These are phyloP conservation scores for Tricholoma saponaceum DNA, from an alignment of 768 basidiomycete genomes.

Conservation along the genomic window DNA sequence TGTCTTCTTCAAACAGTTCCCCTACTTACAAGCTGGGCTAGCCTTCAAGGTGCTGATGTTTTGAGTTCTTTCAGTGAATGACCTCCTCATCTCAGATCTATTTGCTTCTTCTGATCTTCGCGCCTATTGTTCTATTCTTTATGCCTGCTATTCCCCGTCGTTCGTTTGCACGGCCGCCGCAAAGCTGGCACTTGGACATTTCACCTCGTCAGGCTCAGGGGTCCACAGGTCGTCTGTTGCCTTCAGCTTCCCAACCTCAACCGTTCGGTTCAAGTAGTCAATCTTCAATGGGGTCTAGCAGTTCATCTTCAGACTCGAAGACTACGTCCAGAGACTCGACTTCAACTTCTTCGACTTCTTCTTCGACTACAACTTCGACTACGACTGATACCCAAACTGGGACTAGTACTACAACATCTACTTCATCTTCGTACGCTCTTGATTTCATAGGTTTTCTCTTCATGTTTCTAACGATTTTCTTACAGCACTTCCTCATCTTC, in stretches of 20 bases:
- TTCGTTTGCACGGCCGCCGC: neutral
- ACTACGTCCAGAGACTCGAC: neutral
- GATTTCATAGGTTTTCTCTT: neutral
- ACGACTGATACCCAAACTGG: neutral
- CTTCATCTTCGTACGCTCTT: neutral
- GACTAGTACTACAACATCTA: neutral
- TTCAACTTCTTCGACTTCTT: neutral
- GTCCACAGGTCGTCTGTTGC: no score
- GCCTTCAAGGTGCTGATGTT: neutral
- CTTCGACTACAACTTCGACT: neutral
- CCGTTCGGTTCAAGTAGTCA: neutral
- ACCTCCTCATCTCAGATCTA: neutral
- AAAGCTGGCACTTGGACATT: neutral
- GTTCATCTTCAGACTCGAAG: neutral
- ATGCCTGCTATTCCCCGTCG: neutral
- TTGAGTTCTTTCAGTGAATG: neutral
- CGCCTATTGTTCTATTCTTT: neutral
- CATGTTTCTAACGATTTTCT: neutral
- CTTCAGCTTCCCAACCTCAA: neutral
- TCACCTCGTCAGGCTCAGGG: neutral
- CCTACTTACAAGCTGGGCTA: neutral
- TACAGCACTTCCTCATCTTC: conserved; percentile 3
- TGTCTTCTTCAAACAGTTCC: neutral
- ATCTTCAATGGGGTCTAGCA: neutral
- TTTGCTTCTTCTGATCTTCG: neutral